Percentiles rank a stretch among this genome's conserved stretches.
phyloP scores from a whole-genome alignment of 768 basidiomycete genomes.

The Trametes maxima region DNA sequence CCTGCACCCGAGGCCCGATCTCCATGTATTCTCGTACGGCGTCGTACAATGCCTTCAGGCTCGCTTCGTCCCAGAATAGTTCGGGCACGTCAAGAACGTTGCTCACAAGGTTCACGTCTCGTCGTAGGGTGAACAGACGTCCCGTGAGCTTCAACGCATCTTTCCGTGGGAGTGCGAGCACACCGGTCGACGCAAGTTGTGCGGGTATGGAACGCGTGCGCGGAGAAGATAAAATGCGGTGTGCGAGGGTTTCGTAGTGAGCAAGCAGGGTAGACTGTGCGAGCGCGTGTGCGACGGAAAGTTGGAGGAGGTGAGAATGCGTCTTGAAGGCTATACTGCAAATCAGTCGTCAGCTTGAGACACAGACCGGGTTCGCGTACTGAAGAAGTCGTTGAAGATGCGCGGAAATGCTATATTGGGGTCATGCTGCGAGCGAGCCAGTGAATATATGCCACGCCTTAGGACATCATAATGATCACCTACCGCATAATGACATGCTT shows the following conservation, averaged over 20 bases:
- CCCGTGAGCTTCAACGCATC: slow-evolving; percentile 84
- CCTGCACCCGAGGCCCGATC: slow-evolving; percentile 78
- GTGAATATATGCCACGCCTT: background rate
- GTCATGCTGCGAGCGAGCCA: slow-evolving; percentile 63
- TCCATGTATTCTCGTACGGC: slow-evolving; percentile 96
- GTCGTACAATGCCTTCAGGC: slow-evolving; percentile 85
- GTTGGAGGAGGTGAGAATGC: slow-evolving; percentile 84
- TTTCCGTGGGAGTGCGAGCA: slow-evolving; percentile 70
- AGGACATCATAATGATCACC: slow-evolving; percentile 24
- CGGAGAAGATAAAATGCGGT: slow-evolving; percentile 76
- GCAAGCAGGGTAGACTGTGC: slow-evolving; percentile 94
- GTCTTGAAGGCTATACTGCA: slow-evolving; percentile 77
- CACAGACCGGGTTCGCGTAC: slow-evolving; percentile 47
- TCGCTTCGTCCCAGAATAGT: slow-evolving; percentile 94
- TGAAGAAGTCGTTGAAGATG: slow-evolving; percentile 96
- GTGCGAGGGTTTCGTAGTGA: slow-evolving; percentile 79
- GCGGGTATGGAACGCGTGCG: slow-evolving; percentile 80
- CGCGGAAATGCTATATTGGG: slow-evolving; percentile 81
- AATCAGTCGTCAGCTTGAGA: slow-evolving; percentile 3
- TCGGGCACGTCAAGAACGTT: slow-evolving; percentile 94
- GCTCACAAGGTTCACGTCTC: slow-evolving; percentile 89
- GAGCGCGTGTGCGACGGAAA: slow-evolving; percentile 93
- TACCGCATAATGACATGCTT: slow-evolving; percentile 89
- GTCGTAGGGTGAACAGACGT: slow-evolving; percentile 76
- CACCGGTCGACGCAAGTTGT: slow-evolving; percentile 78